These are phyloP conservation scores for Cutaneotrichosporon sp. DNA, from an alignment of 1,284 basidiomycete genomes.

Conservation along the genomic window DNA sequence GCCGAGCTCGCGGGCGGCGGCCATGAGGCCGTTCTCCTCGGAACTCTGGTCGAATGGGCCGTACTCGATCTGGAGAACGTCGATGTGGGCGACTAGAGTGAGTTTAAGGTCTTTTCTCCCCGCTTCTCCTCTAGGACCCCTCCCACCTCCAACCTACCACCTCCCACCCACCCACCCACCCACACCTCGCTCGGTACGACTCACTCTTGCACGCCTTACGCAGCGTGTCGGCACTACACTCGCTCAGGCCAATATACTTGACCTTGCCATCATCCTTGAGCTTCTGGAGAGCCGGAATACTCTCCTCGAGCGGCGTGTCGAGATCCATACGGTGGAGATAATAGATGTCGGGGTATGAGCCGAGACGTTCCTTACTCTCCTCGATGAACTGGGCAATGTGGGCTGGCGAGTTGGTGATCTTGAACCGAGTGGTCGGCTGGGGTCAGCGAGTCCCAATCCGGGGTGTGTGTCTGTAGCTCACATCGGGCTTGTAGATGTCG, in stretches of 20 bases:
- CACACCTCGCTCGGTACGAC: slow-evolving; percentile 10
- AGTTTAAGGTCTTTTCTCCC: not conserved
- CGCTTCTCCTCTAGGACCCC: no score
- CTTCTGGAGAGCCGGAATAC: slow-evolving; percentile 45
- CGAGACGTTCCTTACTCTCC: slow-evolving; percentile 45
- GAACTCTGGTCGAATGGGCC: slow-evolving; percentile 54
- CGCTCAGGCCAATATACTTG: slow-evolving; percentile 57
- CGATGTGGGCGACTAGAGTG: slow-evolving; percentile 49
- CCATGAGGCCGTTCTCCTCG: slow-evolving; percentile 52
- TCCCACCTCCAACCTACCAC: no score
- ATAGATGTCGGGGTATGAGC: slow-evolving; percentile 51
- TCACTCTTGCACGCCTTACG: slow-evolving; percentile 60
- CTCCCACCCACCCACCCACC: no score
- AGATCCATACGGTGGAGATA: slow-evolving; percentile 53
- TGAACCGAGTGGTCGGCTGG: not conserved
- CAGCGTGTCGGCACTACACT: slow-evolving; percentile 61
- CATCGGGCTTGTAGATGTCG: slow-evolving; percentile 13
- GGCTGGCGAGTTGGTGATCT: slow-evolving; percentile 34
- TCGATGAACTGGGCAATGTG: slow-evolving; percentile 49
- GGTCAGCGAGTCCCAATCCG: not conserved
- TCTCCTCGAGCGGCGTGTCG: slow-evolving; percentile 41
- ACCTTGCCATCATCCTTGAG: slow-evolving; percentile 51
- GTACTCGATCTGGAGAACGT: slow-evolving; percentile 55
- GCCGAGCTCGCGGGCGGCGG: slow-evolving; percentile 48
- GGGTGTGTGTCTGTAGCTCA: no score